phyloP scores from a whole-genome alignment of 176 grass and related monocot genomes.

The Olyra latifolia region DNA sequence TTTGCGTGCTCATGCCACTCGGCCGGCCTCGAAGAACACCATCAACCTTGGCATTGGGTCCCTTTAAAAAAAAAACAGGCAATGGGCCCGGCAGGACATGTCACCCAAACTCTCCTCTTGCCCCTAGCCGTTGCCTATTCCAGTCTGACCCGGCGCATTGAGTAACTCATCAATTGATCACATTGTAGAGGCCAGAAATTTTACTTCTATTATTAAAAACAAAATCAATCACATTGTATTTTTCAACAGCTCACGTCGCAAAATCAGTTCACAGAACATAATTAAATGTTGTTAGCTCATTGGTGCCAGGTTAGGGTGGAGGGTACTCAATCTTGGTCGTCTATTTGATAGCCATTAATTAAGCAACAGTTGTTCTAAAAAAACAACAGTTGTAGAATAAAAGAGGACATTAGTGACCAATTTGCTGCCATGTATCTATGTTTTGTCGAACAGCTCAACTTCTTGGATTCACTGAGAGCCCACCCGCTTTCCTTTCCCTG shows the following conservation, averaged over 20 bases:
- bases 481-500: constrained; percentile 63
- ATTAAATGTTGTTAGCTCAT: neutral
- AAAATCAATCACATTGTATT: too few relatives aligned
- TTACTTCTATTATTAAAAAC: too few relatives aligned
- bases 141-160: neutral
- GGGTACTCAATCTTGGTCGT: neutral
- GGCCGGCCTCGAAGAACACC: too few relatives aligned
- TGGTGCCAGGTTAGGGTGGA: neutral
- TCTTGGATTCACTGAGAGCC: constrained; percentile 69
- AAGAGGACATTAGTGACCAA: neutral
- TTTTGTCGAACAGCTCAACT: constrained; percentile 33
- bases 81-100: too few relatives aligned
- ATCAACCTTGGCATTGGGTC: too few relatives aligned
- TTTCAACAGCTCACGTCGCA: neutral
- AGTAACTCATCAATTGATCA: neutral
- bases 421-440: neutral
- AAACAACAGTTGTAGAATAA: too few relatives aligned
- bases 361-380: neutral
- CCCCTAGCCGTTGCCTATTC: neutral
- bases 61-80: too few relatives aligned
- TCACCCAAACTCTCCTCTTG: too few relatives aligned
- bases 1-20: too few relatives aligned
- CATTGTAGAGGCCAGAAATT: too few relatives aligned
- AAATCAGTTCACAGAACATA: neutral
- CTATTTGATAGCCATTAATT: neutral